Conservation (phyloP, 2,329 filamentous ascomycete species). For the Talaromyces sp. region DNA sequence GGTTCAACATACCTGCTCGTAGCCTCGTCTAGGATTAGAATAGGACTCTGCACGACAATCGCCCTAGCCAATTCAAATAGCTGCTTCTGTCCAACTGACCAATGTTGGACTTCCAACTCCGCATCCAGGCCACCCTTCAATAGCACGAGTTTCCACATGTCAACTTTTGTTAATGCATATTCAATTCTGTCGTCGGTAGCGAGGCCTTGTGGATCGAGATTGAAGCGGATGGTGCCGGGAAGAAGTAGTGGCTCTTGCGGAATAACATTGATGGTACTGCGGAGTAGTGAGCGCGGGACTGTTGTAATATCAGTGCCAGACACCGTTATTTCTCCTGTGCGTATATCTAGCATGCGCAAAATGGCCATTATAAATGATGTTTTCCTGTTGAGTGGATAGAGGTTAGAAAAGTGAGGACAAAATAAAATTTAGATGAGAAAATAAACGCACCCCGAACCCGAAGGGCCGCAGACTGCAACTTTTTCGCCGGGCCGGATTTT, state of each 20-base stretch:
- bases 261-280: constrained; percentile 37
- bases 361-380: constrained; percentile 37
- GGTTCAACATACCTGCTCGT: constrained; percentile 26
- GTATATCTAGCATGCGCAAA: constrained; percentile 39
- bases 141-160: constrained; percentile 33
- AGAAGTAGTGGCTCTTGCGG: constrained; percentile 43
- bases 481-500: constrained; percentile 39
- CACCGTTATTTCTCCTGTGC: constrained; percentile 36
- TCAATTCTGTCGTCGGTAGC: constrained; percentile 29
- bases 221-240: constrained; percentile 33
- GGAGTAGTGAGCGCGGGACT: constrained; percentile 34
- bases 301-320: constrained; percentile 38
- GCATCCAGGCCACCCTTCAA: constrained; percentile 27
- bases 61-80: constrained; percentile 60
- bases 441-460: constrained; percentile 17
- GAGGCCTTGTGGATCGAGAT: constrained; percentile 33
- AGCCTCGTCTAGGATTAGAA: constrained; percentile 42
- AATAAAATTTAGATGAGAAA: too few relatives aligned
- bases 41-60: constrained; percentile 44
- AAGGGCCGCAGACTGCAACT: constrained; percentile 38
- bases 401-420: too few relatives aligned
- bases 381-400: constrained; percentile 19
- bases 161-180: constrained; percentile 31
- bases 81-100: constrained; percentile 59
- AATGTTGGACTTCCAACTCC: constrained; percentile 43